Evolutionary conservation across 352 stramenopile genomes (phyloP).

Genomic region (Phytophthora tubulina): DNA sequence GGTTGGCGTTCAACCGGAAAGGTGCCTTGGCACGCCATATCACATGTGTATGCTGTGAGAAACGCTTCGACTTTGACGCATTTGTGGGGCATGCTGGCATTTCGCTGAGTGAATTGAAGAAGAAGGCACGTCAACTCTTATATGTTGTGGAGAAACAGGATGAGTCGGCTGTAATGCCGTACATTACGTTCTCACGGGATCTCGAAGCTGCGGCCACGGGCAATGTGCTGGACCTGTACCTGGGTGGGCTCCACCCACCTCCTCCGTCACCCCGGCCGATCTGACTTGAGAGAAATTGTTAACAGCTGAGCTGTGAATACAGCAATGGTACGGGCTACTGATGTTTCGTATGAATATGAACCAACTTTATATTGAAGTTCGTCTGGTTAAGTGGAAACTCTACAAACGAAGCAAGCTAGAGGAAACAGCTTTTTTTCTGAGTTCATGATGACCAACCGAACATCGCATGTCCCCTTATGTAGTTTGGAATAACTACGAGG

Average conservation of each 20-base stretch:
- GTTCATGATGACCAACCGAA: too few species aligned
- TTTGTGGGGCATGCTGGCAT: conserved; percentile 46
- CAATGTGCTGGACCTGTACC: conserved; percentile 14
- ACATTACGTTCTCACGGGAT: conserved; percentile 25
- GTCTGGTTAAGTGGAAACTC: too few species aligned
- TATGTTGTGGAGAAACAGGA: conserved; percentile 40
- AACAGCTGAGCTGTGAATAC: too few species aligned
- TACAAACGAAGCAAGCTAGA: too few species aligned
- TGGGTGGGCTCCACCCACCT: conserved; percentile 12
- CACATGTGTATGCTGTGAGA: conserved; percentile 36
- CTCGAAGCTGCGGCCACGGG: conserved; percentile 15
- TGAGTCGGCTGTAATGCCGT: conserved; percentile 34
- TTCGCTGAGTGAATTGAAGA: conserved; percentile 17
- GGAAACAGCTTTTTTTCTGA: too few species aligned
- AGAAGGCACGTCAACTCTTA: conserved; percentile 27
- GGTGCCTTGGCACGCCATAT: conserved; percentile 1
- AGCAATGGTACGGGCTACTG: too few species aligned
- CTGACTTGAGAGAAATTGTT: too few species aligned
- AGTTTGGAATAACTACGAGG: too few species aligned
- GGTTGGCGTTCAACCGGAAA: conserved; percentile 32
- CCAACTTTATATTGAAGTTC: too few species aligned
- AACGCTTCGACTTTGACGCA: conserved; percentile 20
- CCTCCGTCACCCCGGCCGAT: neutral
- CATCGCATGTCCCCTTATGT: too few species aligned
- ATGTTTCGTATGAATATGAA: too few species aligned